Evolutionary conservation across 164 flowering plant species (phyloP).

Genomic region (Dillenia suffruticosa): DNA sequence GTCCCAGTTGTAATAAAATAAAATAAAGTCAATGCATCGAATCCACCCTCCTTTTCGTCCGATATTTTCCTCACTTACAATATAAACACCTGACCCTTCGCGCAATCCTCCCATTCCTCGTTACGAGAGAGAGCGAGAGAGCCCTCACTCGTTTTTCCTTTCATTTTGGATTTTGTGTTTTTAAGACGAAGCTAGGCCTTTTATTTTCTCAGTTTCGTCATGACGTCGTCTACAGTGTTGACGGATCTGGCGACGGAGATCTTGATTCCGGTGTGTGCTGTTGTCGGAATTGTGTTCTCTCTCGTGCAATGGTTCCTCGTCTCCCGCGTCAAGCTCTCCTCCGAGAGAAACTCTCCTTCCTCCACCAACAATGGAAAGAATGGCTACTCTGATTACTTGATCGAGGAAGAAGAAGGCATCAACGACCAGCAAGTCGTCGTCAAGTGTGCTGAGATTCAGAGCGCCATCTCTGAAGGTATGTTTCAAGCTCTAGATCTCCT

Average conservation of each 20-base stretch:
- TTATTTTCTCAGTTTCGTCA: no score
- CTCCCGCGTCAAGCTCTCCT: constrained; percentile 52
- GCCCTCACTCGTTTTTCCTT: no score
- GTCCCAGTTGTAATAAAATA: no score
- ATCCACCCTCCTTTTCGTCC: no score
- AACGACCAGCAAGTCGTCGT: constrained; percentile 56
- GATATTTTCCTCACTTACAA: no score
- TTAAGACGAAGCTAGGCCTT: no score
- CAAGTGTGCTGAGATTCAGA: constrained; percentile 79
- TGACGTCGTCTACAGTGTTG: constrained; percentile 11
- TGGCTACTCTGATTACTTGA: constrained; percentile 50
- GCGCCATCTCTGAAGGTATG: constrained; percentile 77
- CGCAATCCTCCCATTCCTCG: no score
- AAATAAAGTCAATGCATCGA: no score
- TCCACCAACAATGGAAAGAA: constrained; percentile 37
- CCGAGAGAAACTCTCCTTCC: constrained; percentile 27
- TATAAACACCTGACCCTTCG: no score
- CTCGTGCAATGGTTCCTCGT: constrained; percentile 70
- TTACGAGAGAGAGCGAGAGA: no score
- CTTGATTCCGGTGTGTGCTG: constrained; percentile 65
- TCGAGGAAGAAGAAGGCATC: constrained; percentile 80
- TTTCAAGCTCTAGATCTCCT: constrained; percentile 9
- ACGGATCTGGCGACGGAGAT: constrained; percentile 65
- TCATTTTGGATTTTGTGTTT: no score
- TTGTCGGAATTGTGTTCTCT: constrained; percentile 63